Base-by-base conservation (phyloP, 1,284 basidiomycete species). In the Dichomitus squalens region DNA sequence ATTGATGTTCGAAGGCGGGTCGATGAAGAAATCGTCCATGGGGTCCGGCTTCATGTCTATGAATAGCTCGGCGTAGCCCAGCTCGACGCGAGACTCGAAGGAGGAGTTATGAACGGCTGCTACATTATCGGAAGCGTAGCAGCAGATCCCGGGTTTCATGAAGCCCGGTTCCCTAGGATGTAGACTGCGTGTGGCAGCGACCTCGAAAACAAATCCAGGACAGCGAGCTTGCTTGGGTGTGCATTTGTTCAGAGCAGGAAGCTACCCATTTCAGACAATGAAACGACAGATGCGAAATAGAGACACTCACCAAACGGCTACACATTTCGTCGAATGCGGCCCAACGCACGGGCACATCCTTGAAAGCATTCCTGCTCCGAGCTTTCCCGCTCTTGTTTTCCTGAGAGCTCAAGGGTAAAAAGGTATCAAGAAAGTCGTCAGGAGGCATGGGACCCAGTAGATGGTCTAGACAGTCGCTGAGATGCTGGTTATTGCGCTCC, bases 61-160 rank as follows among this genome's bases (percentile, higher is more conserved):
- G 52, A 63, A 53, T 1, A 63, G 20, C 14, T 59, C 61, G 8
- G 57, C 52, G 18, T 63, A 57, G 2, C 57, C 58, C 0, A 63
- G 23, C 16, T 59, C 56, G 2, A 34, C 12, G 1, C 57, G 54
- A 1, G 57, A 49, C 4, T 2, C 16, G 1, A 2, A 3, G 5
- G 27, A 21, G 1, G 49, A 38, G 1, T 3, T 2, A 0, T 14
- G 21, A 1, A 57, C 50, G 3, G 7, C 2, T 1, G n/a, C 8
- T 4, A 20, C 11, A 35, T 59, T 49, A 2, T 35, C 25, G 1
- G 34, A 1, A 0, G 34, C 9, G 23, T 52, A 57, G 33, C 57
- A 59, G 43, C 52, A 57, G 7, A 63, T 55, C 14, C 55, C 29
- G 9, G 61, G 57, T 23, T 62, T 59, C 21, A 47, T 34, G 33